Evolutionary conservation across 495 filamentous ascomycete species (phyloP).

Genomic region (Penicilliopsis zonata): DNA sequence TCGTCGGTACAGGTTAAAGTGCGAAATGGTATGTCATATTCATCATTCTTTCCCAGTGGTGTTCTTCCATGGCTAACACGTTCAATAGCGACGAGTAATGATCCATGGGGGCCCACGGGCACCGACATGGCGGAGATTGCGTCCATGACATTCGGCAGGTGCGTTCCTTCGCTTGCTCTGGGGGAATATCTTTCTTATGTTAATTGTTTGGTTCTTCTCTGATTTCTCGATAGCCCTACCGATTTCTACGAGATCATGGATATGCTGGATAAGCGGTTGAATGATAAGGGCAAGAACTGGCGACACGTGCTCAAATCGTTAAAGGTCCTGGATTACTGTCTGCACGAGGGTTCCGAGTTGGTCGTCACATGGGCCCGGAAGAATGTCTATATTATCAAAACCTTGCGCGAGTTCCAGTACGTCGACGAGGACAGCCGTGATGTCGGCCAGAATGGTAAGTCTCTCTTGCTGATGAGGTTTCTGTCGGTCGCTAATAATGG

Average conservation of each 20-base stretch:
- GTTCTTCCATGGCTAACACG: not conserved
- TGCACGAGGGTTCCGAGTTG: conserved; percentile 93
- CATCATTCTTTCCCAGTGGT: conserved; percentile 1
- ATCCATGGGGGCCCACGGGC: conserved; percentile 97
- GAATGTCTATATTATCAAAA: conserved; percentile 98
- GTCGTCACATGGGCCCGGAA: conserved; percentile 97
- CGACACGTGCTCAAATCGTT: conserved; percentile 95
- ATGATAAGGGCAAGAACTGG: conserved; percentile 99
- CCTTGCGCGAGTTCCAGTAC: conserved; percentile 89
- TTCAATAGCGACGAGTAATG: conserved; percentile 83
- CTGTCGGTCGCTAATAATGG: conserved; percentile 7
- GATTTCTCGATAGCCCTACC: conserved; percentile 48
- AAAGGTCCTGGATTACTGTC: conserved; percentile 95
- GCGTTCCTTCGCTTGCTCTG: conserved; percentile 19
- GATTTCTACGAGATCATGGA: conserved; percentile 99
- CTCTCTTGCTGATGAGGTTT: conserved; percentile 3
- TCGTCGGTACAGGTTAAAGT: conserved; percentile 96
- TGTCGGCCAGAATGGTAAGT: conserved; percentile 85
- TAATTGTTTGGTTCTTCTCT: not conserved
- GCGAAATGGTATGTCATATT: conserved; percentile 67
- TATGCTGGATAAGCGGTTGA: conserved; percentile 97
- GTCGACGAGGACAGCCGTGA: conserved; percentile 90
- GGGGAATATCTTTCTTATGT: conserved; percentile 4
- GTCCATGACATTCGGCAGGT: conserved; percentile 94
- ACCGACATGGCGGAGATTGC: conserved; percentile 99